Percentiles rank a stretch among this genome's conserved stretches.
phyloP scores from a whole-genome alignment of 2,329 filamentous ascomycete genomes.

The Penicillium sclerotiorum region DNA sequence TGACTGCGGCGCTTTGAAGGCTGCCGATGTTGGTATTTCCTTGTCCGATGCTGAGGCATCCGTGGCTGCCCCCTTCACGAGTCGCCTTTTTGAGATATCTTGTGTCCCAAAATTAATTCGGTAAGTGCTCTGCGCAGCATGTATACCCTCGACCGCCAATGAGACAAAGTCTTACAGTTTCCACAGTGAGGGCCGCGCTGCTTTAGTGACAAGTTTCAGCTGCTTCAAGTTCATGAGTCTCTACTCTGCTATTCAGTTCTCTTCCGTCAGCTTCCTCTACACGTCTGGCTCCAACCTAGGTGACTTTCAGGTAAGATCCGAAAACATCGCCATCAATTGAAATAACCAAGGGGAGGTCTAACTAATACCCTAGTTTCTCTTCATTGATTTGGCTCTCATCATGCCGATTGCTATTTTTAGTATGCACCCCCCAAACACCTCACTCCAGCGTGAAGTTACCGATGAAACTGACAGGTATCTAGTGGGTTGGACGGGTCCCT shows the following conservation, averaged over 20 bases:
- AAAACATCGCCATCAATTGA: background rate
- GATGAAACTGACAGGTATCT: conserved; percentile 5
- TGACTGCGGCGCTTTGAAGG: conserved; percentile 94
- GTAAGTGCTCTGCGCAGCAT: conserved; percentile 44
- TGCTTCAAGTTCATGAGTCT: conserved; percentile 99
- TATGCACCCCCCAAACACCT: conserved; percentile 49
- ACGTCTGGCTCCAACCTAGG: conserved; percentile 90
- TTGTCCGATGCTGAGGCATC: conserved; percentile 96
- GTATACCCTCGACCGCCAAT: background rate
- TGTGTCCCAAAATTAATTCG: conserved; percentile 91
- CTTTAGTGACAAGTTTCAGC: conserved; percentile 96
- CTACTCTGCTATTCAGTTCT: conserved; percentile 99
- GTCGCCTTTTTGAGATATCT: conserved; percentile 90
- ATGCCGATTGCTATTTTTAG: conserved; percentile 95
- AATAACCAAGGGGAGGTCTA: background rate
- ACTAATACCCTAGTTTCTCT: conserved; percentile 67
- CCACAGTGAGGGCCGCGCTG: conserved; percentile 80
- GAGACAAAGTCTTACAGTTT: background rate
- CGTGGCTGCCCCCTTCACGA: conserved; percentile 97
- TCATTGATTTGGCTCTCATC: conserved; percentile 90
- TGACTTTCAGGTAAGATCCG: conserved; percentile 73
- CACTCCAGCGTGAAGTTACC: too few species aligned
- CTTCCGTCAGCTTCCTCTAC: conserved; percentile 94
- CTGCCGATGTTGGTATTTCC: conserved; percentile 95
- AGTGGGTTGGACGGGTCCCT: conserved; percentile 95